Base-by-base conservation (phyloP, 1,284 basidiomycete species). In the Fomitopsis schrenkii region DNA sequence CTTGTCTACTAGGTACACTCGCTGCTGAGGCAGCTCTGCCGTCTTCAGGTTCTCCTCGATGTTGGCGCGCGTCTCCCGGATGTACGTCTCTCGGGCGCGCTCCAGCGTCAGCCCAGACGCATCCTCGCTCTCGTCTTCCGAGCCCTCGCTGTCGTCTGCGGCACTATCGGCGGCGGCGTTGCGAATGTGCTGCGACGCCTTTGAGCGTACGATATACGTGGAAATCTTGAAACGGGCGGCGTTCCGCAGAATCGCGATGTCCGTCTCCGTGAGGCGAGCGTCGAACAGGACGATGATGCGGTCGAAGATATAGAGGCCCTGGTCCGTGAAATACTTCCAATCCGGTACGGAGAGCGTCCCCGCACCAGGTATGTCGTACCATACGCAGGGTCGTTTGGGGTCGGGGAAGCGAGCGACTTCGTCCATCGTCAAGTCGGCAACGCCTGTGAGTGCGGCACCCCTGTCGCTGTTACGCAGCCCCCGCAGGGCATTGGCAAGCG, bases 401-500 rank as follows among this genome's bases (percentile, higher is more conserved):
- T 48, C 56, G 30, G 56, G 33, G 15, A 35, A 58, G 45, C 44
- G 56, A 5, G 44, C 19, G 28, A 48, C 22, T 26, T 17, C 22
- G 3, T 10, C 36, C 44, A 44, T 48, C 22, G 56, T 48, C 38
- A 8, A 40, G 38, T 40, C 38, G 2, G 36, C 22, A 9, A 60
- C 40, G 17, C 54, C 54, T n/a, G 54, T 50, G 1, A 17, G 41
- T 35, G 59, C 59, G 8, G 28, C 36, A 35, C 26, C 28, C 14
- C 6, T 22, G n/a, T 46, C 50, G 19, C 36, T 42, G 52, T 59
- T 59, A 38, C 40, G 19, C 17, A 60, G 53, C 5, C 54, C 53
- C 26, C 54, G 59, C 5, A 60, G 19, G 41, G 54, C 59, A 36
- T 60, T 60, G 59, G 50, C 56, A 10, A 60, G 41, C 19, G 59